These are phyloP conservation scores for Arachnomyces sp. DNA, from an alignment of 2,329 filamentous ascomycete species.

Conservation along the genomic window DNA sequence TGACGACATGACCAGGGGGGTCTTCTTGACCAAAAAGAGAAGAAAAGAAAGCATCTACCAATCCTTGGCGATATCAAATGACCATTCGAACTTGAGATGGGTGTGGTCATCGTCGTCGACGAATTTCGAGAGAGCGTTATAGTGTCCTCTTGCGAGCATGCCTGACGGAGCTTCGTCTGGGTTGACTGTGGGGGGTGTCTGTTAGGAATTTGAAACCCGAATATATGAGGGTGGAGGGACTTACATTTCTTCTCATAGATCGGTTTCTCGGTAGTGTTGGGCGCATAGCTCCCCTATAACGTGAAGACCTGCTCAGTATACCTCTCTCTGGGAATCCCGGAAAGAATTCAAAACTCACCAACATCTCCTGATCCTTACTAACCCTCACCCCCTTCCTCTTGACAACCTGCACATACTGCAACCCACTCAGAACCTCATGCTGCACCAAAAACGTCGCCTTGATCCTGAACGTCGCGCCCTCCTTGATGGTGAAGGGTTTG, in stretches of 20 bases:
- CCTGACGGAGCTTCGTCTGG: constrained; percentile 86
- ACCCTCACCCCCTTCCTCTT: constrained; percentile 80
- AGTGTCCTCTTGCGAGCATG: constrained; percentile 82
- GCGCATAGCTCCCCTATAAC: constrained; percentile 75
- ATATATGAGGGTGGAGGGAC: constrained; percentile 26
- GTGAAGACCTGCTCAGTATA: not conserved
- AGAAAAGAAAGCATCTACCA: constrained; percentile 46
- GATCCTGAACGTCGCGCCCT: constrained; percentile 89
- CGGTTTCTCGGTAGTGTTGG: constrained; percentile 80
- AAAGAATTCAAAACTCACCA: constrained; percentile 51
- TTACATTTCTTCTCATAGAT: constrained; percentile 87
- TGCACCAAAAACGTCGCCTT: constrained; percentile 90
- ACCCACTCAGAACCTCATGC: constrained; percentile 86
- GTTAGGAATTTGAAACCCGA: not conserved
- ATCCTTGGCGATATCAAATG: constrained; percentile 93
- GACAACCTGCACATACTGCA: constrained; percentile 93
- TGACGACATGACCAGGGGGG: too few relatives aligned
- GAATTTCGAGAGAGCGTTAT: constrained; percentile 82
- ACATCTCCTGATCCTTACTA: constrained; percentile 96
- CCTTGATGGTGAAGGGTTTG: constrained; percentile 96
- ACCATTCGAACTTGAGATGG: constrained; percentile 90
- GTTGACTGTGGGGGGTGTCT: constrained; percentile 53
- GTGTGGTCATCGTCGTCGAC: constrained; percentile 89
- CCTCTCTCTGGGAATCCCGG: not conserved
- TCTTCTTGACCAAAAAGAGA: not conserved